Conservation (phyloP, 2,329 filamentous ascomycete genomes). For the Arachnomyces sp. region DNA sequence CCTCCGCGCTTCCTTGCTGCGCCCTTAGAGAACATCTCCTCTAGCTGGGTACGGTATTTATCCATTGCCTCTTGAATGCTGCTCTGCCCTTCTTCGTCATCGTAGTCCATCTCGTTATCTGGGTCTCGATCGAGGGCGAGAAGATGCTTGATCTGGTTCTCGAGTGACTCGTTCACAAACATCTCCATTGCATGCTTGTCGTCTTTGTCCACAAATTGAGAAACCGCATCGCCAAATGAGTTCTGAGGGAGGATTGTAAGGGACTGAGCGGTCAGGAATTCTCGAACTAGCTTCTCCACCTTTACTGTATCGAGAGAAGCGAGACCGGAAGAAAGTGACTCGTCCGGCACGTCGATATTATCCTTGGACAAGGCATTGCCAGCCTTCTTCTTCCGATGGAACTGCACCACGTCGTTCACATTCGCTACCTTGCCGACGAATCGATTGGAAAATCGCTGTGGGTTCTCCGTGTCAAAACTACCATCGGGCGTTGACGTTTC, state of each 20-base stretch:
- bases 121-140: conserved; percentile 60
- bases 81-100: conserved; percentile 59
- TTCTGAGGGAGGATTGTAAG: conserved; percentile 90
- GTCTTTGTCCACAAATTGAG: conserved; percentile 88
- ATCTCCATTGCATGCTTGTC: conserved; percentile 87
- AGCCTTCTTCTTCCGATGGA: conserved; percentile 77
- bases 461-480: conserved; percentile 85
- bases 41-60: conserved; percentile 59
- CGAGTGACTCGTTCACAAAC: conserved; percentile 66
- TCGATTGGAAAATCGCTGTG: conserved; percentile 88
- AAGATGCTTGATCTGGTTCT: conserved; percentile 63
- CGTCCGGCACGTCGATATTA: conserved; percentile 55
- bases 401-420: conserved; percentile 85
- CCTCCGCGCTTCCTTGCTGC: conserved; percentile 46
- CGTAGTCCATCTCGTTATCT: conserved; percentile 58
- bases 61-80: conserved; percentile 70
- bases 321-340: conserved; percentile 53
- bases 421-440: conserved; percentile 91
- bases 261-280: conserved; percentile 79
- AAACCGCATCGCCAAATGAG: conserved; percentile 85
- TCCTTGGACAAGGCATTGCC: conserved; percentile 40
- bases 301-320: conserved; percentile 66
- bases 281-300: conserved; percentile 79
- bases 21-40: conserved; percentile 63
- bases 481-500: conserved; percentile 82